phyloP scores from a whole-genome alignment of 768 basidiomycete species.

The Podaxis carcinomalis region DNA sequence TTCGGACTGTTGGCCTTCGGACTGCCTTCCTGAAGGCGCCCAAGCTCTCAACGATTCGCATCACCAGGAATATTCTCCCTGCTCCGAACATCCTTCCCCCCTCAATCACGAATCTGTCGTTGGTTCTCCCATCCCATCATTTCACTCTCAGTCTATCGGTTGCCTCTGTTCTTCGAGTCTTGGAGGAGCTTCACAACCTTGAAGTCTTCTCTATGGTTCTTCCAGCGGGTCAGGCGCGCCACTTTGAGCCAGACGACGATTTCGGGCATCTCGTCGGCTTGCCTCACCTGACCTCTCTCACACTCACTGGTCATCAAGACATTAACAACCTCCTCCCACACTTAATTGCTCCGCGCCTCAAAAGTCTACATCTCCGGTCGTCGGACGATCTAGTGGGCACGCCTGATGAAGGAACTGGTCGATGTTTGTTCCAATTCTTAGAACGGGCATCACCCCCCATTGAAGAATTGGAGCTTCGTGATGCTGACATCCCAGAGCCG shows the following conservation, averaged over 20 bases:
- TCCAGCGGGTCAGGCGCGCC: conserved; percentile 23
- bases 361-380: conserved; percentile 37
- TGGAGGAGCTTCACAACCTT: conserved; percentile 38
- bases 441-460: conserved; percentile 25
- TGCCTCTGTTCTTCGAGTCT: conserved; percentile 23
- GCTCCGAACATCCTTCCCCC: conserved; percentile 26
- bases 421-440: conserved; percentile 16
- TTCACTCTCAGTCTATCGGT: conserved; percentile 15
- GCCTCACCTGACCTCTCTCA: conserved; percentile 22
- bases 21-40: conserved; percentile 29
- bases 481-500: conserved; percentile 21
- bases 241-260: conserved; percentile 19
- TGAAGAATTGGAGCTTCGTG: conserved; percentile 22
- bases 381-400: conserved; percentile 26
- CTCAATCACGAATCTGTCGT: conserved; percentile 28
- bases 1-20: conserved; percentile 25
- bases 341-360: conserved; percentile 22
- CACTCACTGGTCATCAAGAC: conserved; percentile 14
- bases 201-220: conserved; percentile 36
- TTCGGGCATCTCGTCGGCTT: conserved; percentile 17
- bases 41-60: conserved; percentile 26
- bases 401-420: conserved; percentile 28
- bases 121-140: conserved; percentile 25
- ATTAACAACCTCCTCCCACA: conserved; percentile 17
- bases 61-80: conserved; percentile 32